phyloP scores from a whole-genome alignment of 2,329 filamentous ascomycete species.

The Myotisia sp. region DNA sequence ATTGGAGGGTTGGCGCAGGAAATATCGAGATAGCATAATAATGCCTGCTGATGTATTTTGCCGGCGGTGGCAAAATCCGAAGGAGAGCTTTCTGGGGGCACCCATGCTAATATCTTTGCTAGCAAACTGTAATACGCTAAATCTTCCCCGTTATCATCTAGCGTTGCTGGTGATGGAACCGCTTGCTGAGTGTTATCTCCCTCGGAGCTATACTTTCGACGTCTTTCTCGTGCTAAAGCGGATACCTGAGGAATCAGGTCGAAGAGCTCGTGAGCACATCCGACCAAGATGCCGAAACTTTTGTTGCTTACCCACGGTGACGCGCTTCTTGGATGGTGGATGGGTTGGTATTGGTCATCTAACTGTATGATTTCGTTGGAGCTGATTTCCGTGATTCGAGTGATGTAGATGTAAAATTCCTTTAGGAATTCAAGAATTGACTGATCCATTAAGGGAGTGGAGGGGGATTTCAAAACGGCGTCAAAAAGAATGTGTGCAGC shows the following conservation, averaged over 20 bases:
- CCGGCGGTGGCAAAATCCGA: slow-evolving; percentile 7
- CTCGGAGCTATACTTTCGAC: slow-evolving; percentile 1
- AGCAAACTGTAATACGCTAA: slow-evolving; percentile 5
- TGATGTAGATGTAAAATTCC: slow-evolving; percentile 9
- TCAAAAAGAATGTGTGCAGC: slow-evolving; percentile 8
- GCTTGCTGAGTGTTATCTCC: too few relatives aligned
- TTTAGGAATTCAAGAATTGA: slow-evolving; percentile 9
- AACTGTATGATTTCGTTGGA: slow-evolving; percentile 5
- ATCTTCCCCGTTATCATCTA: neutral
- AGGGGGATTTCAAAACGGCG: slow-evolving; percentile 4
- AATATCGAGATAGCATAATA: slow-evolving; percentile 7
- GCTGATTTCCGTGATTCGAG: slow-evolving; percentile 8
- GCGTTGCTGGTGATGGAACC: too few relatives aligned
- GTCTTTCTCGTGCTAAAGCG: slow-evolving; percentile 5
- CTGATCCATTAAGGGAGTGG: slow-evolving; percentile 5
- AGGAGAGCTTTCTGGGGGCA: slow-evolving; percentile 3
- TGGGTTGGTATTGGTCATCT: slow-evolving; percentile 2
- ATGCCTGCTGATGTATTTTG: slow-evolving; percentile 7
- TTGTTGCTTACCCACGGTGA: slow-evolving; percentile 7
- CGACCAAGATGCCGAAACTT: slow-evolving; percentile 8
- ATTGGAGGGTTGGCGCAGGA: slow-evolving; percentile 7
- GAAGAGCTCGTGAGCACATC: slow-evolving; percentile 8
- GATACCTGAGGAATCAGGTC: slow-evolving; percentile 10
- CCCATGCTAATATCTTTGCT: slow-evolving; percentile 5
- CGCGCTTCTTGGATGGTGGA: slow-evolving; percentile 1